A percentile compares a stretch with the other conserved stretches of the same genome.
Evolutionary conservation across 164 flowering plant genomes (phyloP).

Genomic region (Buxus sempervirens): DNA sequence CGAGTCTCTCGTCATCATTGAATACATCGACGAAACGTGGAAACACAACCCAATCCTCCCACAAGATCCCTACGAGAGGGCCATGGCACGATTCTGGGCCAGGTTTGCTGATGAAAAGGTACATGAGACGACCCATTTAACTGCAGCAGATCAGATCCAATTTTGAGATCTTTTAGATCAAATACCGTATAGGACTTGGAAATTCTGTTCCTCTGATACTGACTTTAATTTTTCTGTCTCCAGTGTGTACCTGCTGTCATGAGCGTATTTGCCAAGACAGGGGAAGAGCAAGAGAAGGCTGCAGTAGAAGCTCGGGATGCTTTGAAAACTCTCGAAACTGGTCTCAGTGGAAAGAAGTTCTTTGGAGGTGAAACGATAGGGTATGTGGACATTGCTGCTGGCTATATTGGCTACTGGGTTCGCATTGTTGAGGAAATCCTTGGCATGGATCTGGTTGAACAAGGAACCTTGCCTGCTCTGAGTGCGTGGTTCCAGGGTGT

Average conservation of each 20-base stretch:
- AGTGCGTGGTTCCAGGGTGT: conserved; percentile 20
- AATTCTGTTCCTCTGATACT: too few species aligned
- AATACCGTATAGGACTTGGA: too few species aligned
- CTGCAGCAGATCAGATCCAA: too few species aligned
- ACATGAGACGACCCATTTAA: too few species aligned
- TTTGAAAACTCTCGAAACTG: conserved; percentile 27
- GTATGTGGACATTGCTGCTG: conserved; percentile 22
- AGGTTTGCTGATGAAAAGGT: conserved; percentile 31
- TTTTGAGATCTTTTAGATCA: too few species aligned
- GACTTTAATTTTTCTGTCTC: neutral
- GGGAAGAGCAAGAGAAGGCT: conserved; percentile 24
- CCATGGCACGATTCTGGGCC: conserved; percentile 31
- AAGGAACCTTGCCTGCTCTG: conserved; percentile 25
- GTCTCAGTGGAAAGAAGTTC: conserved; percentile 16
- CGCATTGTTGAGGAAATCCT: conserved; percentile 21
- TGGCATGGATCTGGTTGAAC: conserved; percentile 19
- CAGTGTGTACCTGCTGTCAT: conserved; percentile 8
- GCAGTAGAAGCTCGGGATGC: conserved; percentile 25
- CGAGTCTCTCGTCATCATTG: conserved; percentile 26
- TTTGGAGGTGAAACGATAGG: conserved; percentile 28
- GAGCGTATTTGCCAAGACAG: conserved; percentile 14
- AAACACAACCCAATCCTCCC: conserved; percentile 24
- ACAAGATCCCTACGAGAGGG: conserved; percentile 23
- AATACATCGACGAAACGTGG: conserved; percentile 27
- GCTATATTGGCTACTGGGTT: conserved; percentile 27